Evolutionary conservation across 2,329 filamentous ascomycete genomes (phyloP).

Genomic region (Akanthomyces muscarius): DNA sequence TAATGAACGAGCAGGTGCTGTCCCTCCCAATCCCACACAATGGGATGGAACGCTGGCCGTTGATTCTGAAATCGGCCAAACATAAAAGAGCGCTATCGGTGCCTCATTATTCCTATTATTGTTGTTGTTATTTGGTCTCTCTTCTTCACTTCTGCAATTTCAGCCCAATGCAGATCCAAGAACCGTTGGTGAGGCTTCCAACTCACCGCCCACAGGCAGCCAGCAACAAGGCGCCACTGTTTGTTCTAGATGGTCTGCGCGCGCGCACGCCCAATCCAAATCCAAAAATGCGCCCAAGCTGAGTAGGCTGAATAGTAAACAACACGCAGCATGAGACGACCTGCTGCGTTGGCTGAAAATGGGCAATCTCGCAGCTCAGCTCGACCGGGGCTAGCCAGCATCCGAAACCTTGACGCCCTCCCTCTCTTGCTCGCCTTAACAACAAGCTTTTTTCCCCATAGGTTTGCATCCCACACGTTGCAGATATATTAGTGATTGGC

Average conservation of each 20-base stretch:
- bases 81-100: neutral
- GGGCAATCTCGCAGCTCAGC: neutral
- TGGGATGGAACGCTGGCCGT: neutral
- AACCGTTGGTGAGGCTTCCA: neutral
- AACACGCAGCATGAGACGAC: neutral
- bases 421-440: neutral
- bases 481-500: no score
- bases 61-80: neutral
- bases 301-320: neutral
- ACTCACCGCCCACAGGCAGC: neutral
- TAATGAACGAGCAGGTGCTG: no score
- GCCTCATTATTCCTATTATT: no score
- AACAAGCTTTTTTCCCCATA: neutral
- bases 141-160: neutral
- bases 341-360: neutral
- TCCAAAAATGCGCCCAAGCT: neutral
- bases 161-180: neutral
- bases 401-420: slow-evolving; percentile 6
- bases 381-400: neutral
- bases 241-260: neutral
- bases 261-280: neutral
- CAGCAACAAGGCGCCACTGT: neutral
- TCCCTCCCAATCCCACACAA: neutral
- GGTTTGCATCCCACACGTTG: neutral
- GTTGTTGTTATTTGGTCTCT: neutral